phyloP scores from a whole-genome alignment of 176 grass and related monocot genomes.

The Microstegium vimineum region DNA sequence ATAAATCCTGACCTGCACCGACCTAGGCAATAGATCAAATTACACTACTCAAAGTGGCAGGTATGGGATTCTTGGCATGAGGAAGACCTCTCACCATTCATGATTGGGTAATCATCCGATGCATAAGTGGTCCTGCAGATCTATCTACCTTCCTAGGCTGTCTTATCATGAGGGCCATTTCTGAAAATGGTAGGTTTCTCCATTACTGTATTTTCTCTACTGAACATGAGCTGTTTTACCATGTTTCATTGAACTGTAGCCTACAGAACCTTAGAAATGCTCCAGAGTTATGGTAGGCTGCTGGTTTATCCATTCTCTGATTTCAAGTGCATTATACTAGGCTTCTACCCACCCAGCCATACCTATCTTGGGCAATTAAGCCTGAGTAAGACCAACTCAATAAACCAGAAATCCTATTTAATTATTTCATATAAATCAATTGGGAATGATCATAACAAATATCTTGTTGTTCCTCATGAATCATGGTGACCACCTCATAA shows the following conservation, averaged over 20 bases:
- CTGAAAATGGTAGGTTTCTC: background rate
- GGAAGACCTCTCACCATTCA: background rate
- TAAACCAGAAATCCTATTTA: background rate
- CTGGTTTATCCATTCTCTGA: background rate
- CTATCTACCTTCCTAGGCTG: background rate
- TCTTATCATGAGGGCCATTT: background rate
- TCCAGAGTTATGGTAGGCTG: background rate
- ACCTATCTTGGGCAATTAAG: background rate
- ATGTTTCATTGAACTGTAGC: background rate
- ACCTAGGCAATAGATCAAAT: background rate
- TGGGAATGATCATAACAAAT: background rate
- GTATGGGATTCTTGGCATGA: background rate
- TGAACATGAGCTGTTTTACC: background rate
- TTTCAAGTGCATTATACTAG: constrained; percentile 7
- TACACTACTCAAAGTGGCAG: background rate
- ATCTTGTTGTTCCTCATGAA: background rate
- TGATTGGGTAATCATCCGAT: background rate
- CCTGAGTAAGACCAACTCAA: background rate
- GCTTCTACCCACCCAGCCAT: background rate
- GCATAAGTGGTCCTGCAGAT: background rate
- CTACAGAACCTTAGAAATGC: background rate
- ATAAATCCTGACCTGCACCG: background rate
- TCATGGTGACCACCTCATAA: background rate
- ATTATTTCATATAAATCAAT: background rate
- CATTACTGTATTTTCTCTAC: background rate